These are phyloP conservation scores for Penicillium brevicompactum DNA, from an alignment of 2,329 filamentous ascomycete species.

Conservation along the genomic window DNA sequence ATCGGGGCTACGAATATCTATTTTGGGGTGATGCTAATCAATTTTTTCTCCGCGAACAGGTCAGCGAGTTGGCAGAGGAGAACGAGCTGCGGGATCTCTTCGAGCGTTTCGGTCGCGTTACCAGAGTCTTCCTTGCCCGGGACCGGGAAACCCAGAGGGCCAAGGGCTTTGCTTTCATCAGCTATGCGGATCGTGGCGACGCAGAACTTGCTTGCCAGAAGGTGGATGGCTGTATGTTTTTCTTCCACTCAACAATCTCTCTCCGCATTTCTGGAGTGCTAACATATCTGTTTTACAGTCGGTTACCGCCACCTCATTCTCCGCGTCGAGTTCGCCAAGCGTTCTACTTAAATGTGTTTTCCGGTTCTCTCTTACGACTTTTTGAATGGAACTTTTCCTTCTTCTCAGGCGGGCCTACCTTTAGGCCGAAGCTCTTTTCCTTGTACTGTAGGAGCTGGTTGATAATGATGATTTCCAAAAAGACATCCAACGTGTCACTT, in stretches of 20 bases:
- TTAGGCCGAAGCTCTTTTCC: constrained; percentile 33
- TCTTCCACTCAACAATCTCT: constrained; percentile 1
- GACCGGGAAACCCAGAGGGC: constrained; percentile 93
- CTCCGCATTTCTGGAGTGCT: constrained; percentile 16
- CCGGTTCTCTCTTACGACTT: constrained; percentile 33
- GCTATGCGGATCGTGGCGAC: constrained; percentile 86
- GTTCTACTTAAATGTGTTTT: constrained; percentile 39
- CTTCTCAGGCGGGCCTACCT: constrained; percentile 34
- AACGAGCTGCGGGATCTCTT: constrained; percentile 96
- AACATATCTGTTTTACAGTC: constrained; percentile 38
- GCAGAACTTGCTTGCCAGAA: constrained; percentile 92
- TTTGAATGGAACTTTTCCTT: constrained; percentile 31
- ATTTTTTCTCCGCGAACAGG: constrained; percentile 52
- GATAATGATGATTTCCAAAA: constrained; percentile 40
- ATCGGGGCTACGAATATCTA: constrained; percentile 1
- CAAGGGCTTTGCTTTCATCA: constrained; percentile 99
- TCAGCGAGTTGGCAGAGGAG: constrained; percentile 97
- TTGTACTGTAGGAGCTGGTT: constrained; percentile 42
- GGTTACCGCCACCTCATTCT: constrained; percentile 57
- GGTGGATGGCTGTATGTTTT: constrained; percentile 83
- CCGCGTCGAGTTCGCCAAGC: constrained; percentile 56
- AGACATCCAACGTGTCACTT: constrained; percentile 35
- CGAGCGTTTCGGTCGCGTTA: constrained; percentile 94
- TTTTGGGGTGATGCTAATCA: constrained; percentile 9
- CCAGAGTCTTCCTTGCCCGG: constrained; percentile 95